Conservation (phyloP, 2,329 filamentous ascomycete species). For the Pseudogymnoascus sp. region DNA sequence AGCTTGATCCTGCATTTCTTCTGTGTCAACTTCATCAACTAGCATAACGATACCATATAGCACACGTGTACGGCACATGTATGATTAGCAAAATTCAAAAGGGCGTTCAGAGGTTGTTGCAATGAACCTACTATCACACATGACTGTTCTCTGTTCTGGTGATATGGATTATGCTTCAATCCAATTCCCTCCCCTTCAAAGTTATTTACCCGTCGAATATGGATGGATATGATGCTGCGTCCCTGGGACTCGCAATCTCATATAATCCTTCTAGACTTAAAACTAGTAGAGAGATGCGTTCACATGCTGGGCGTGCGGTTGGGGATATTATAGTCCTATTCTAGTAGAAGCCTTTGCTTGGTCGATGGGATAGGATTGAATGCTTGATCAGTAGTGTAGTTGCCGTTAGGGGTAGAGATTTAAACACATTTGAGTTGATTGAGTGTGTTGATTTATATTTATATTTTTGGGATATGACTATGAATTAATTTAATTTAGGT, state of each 20-base stretch:
- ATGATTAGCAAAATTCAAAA: slow-evolving; percentile 5
- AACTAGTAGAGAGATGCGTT: neutral
- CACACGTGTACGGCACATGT: slow-evolving; percentile 8
- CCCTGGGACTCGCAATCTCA: neutral
- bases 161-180: neutral
- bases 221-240: neutral
- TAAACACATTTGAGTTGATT: neutral
- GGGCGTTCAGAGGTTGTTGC: slow-evolving; percentile 11
- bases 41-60: slow-evolving; percentile 21
- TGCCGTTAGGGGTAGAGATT: neutral
- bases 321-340: neutral
- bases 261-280: neutral
- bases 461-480: neutral
- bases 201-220: neutral
- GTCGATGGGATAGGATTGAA: no score
- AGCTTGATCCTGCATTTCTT: slow-evolving; percentile 97
- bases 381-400: neutral
- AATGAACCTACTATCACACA: neutral
- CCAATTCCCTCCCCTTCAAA: neutral
- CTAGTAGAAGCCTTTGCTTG: neutral
- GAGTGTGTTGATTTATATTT: neutral
- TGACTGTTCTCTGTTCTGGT: neutral
- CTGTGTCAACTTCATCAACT: slow-evolving; percentile 99
- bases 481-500: neutral
- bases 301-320: neutral